A percentile compares a stretch with the other conserved stretches of the same genome.
These are phyloP conservation scores for Camelina sativa DNA, from an alignment of 345 rosid genomes.

Conservation along the genomic window DNA sequence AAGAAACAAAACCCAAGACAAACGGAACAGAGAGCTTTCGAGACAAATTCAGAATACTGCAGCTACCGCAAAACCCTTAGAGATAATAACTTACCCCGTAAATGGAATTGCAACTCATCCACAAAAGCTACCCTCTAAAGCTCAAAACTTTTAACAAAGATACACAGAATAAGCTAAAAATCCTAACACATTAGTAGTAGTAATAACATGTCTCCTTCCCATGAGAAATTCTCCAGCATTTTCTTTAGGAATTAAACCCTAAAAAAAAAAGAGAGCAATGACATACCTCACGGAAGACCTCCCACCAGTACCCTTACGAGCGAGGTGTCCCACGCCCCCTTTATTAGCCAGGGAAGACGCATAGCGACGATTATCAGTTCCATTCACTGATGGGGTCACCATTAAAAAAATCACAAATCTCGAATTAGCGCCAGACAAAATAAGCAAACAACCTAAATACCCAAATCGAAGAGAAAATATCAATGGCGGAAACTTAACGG, in stretches of 20 bases:
- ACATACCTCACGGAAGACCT: slow-evolving; percentile 94
- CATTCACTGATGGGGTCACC: slow-evolving; percentile 50
- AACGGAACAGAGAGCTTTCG: neutral
- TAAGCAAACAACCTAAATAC: slow-evolving; percentile 23
- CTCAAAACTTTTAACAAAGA: slow-evolving; percentile 10
- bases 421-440: neutral
- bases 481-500: slow-evolving; percentile 48
- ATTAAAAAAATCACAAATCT: neutral
- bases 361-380: slow-evolving; percentile 62
- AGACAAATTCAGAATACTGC: neutral
- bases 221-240: slow-evolving; percentile 14
- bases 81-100: slow-evolving; percentile 8
- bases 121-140: neutral
- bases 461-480: slow-evolving; percentile 4
- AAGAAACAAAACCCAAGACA: neutral
- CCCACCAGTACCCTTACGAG: slow-evolving; percentile 99
- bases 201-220: slow-evolving; percentile 4
- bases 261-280: neutral
- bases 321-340: slow-evolving; percentile 71
- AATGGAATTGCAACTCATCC: neutral
- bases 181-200: neutral
- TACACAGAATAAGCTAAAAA: slow-evolving; percentile 4
- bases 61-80: slow-evolving; percentile 8
- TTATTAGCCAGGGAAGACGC: slow-evolving; percentile 69
- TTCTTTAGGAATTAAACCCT: neutral